Conservation (phyloP, 2,329 filamentous ascomycete genomes). For the Paramyrothecium sp. region DNA sequence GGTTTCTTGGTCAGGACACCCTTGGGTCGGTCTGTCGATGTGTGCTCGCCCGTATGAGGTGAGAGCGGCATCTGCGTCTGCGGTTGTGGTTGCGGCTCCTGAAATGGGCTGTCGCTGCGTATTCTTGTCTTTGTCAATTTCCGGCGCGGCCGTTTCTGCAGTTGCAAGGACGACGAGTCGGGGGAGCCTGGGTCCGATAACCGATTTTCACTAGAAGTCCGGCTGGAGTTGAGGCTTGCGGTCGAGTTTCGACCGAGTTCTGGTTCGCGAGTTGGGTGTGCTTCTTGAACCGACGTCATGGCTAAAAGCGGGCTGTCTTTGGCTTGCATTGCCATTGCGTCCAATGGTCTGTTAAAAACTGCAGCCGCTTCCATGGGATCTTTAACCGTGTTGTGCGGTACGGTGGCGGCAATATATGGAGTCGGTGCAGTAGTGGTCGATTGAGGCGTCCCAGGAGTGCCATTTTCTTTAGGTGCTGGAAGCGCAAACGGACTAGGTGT, state of each 20-base stretch:
- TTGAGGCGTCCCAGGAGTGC: neutral
- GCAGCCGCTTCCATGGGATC: slow-evolving; percentile 29
- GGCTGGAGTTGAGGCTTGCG: slow-evolving; percentile 19
- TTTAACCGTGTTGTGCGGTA: neutral
- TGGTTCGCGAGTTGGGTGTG: slow-evolving; percentile 15
- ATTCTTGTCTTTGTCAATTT: slow-evolving; percentile 41
- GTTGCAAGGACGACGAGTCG: slow-evolving; percentile 16
- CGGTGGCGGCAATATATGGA: neutral
- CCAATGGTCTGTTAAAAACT: slow-evolving; percentile 29
- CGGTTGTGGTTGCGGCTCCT: slow-evolving; percentile 18
- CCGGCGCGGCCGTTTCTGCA: slow-evolving; percentile 33
- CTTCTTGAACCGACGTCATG: slow-evolving; percentile 11
- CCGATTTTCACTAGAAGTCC: slow-evolving; percentile 30
- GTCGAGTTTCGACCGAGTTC: slow-evolving; percentile 19
- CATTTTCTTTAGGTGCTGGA: neutral
- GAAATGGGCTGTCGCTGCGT: slow-evolving; percentile 30
- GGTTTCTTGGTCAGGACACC: slow-evolving; percentile 36
- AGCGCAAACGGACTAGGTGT: neutral
- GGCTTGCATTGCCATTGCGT: slow-evolving; percentile 19
- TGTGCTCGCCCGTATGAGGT: slow-evolving; percentile 10
- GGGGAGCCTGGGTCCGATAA: slow-evolving; percentile 25
- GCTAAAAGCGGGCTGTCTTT: slow-evolving; percentile 23
- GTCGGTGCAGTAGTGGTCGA: neutral
- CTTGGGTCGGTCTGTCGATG: slow-evolving; percentile 19
- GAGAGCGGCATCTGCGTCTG: neutral